Base-by-base conservation (phyloP, 75 land plant genomes). In the Chamaecyparis obtusa region DNA sequence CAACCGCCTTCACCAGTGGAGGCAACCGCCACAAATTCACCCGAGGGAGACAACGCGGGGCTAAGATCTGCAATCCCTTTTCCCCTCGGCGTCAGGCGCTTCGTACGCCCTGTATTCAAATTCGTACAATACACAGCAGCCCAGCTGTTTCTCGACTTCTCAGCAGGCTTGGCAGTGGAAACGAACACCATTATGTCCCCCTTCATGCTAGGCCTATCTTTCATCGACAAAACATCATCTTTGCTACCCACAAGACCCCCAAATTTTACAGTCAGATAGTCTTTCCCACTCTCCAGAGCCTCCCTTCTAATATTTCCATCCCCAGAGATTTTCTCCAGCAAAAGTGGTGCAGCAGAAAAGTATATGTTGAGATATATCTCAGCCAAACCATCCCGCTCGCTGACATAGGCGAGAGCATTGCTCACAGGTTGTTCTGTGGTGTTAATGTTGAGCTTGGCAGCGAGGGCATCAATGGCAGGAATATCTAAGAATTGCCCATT, bases 41-140 rank as follows among this genome's bases (percentile, higher is more conserved):
- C 99, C 51, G 96, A 95, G 17, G 99, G 99, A 2, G 99, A 97
- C 30, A 97, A 93, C 9, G 99, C 91, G 37, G 99, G 99, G 90
- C 99, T 98, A 83, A 91, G 94, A 64, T 98, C 99, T n/a, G 95
- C 93, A 41, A 93, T 86, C 37, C 94, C 94, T 27, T 91, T 85
- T 17, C 85, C 86, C 0, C 43, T 5, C 0, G 98, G 99, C 7
- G 99, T 98, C 78, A 98, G 90, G 21, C 99, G 86, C 79, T 85
- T 83, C n/a, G 93, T 94, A 54, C 43, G 30, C 15, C 95, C 92
- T 27, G 94, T 91, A 2, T 41, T 33, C 16, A 95, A 41, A 49
- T 89, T 51, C 33, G 93, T 95, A 75, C 94, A 93, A 89, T 94
- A 98, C 17, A 95, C 95, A 1, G 99, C 99, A 21, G 96, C 90